These are phyloP conservation scores for Exutisphaerella laricina DNA, from an alignment of 2,329 filamentous ascomycete species.

Conservation along the genomic window DNA sequence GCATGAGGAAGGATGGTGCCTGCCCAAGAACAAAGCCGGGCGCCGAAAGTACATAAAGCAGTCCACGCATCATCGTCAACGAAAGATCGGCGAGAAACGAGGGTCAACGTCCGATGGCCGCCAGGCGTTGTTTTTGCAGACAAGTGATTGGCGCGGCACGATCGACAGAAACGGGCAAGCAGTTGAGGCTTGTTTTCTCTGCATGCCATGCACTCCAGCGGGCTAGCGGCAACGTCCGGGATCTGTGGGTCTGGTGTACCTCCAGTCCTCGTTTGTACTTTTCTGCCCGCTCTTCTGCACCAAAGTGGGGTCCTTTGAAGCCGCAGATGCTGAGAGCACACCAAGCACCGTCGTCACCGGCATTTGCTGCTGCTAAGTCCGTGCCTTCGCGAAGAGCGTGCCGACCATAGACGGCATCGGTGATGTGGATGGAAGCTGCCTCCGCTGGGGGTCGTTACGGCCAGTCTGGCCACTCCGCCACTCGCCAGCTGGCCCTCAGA, in stretches of 20 bases:
- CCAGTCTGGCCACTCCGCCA: not conserved
- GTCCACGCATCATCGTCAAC: slow-evolving; percentile 7
- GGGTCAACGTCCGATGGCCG: slow-evolving; percentile 7
- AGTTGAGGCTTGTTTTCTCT: slow-evolving; percentile 4
- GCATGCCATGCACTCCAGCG: not conserved
- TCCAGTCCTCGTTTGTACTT: not conserved
- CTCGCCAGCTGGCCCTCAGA: not conserved
- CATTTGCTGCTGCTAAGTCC: not conserved
- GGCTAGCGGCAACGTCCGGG: slow-evolving; percentile 5
- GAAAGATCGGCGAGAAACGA: slow-evolving; percentile 2
- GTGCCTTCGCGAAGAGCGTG: not conserved
- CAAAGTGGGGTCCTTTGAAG: slow-evolving; percentile 1
- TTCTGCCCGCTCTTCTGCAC: slow-evolving; percentile 1
- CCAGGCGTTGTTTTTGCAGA: not conserved
- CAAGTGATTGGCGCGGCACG: slow-evolving; percentile 6
- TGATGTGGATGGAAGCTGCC: not conserved
- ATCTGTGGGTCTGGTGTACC: not conserved
- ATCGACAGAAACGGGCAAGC: slow-evolving; percentile 1
- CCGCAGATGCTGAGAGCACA: not conserved
- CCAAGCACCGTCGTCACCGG: too few species aligned
- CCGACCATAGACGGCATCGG: not conserved
- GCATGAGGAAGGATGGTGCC: slow-evolving; percentile 1
- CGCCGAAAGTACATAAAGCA: slow-evolving; percentile 4
- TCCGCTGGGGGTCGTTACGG: not conserved
- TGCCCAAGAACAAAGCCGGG: slow-evolving; percentile 1